phyloP scores from a whole-genome alignment of 805 yeast species.

The Candida hispaniensis region DNA sequence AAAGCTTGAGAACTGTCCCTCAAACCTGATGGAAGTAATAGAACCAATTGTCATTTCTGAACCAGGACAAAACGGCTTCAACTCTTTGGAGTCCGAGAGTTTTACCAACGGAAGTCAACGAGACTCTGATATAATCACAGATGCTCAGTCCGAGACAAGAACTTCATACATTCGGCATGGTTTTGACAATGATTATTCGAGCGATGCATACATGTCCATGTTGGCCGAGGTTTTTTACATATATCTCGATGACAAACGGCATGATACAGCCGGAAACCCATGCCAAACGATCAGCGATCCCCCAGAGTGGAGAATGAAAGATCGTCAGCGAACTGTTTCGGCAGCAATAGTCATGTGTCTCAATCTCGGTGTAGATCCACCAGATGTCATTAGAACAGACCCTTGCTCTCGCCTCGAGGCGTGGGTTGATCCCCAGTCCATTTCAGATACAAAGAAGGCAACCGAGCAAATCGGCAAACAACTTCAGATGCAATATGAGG shows the following conservation, averaged over 20 bases:
- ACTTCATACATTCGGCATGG: conserved; percentile 45
- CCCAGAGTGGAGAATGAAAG: conserved; percentile 87
- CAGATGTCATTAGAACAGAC: conserved; percentile 84
- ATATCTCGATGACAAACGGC: conserved; percentile 86
- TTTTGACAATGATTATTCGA: conserved; percentile 45
- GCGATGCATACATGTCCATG: conserved; percentile 38
- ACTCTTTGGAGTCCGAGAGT: too few relatives aligned
- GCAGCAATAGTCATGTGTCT: conserved; percentile 88
- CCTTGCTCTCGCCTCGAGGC: conserved; percentile 90
- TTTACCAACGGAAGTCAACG: too few relatives aligned
- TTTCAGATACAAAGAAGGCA: conserved; percentile 80
- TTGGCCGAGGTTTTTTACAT: conserved; percentile 56
- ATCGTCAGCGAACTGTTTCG: conserved; percentile 82
- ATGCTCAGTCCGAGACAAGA: conserved; percentile 20
- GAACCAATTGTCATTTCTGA: too few relatives aligned
- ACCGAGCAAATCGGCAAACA: conserved; percentile 83
- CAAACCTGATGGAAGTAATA: too few relatives aligned
- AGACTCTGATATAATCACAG: too few relatives aligned
- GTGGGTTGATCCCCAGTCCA: conserved; percentile 80
- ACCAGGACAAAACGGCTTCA: too few relatives aligned
- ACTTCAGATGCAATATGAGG: conserved; percentile 80
- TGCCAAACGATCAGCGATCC: conserved; percentile 35
- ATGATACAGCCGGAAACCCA: conserved; percentile 82
- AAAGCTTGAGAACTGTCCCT: too few relatives aligned
- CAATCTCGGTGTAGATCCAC: conserved; percentile 94